Evolutionary conservation across 176 grass and related monocot genomes (phyloP), one percentile per base, ranked within the genome.

Genomic region (Saccharum spontaneum): DNA sequence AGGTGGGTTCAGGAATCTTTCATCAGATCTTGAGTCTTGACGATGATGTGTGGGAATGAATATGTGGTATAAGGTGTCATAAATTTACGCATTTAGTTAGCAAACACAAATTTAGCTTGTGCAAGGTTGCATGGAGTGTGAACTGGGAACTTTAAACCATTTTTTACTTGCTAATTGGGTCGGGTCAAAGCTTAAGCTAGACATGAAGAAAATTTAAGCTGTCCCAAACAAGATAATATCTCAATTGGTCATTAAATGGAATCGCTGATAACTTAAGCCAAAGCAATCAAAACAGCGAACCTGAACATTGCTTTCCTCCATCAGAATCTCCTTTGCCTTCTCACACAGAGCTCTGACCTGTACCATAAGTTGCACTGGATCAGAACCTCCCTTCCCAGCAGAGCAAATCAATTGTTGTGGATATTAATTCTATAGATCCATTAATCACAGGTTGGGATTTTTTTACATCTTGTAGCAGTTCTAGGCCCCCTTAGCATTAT

Each of bases 231-330:
- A 65, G 13, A 83, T 13, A 26, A 63, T 30, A 22, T 69, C 8
- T 65, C 40, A 45, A 14, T 36, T 54, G 22, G 13, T 34, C 17
- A 5, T 20, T 40, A 7, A 37, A 30, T 37, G n/a, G 10, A 17
- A 30, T 40, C 12, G 10, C 17, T 55, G 5, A 22, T 55, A 8
- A 20, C 48, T 34, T n/a, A 65, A 55, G 20, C n/a, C 52, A 57
- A 73, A 17, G 30, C 8, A 69, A 61, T 54, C 76, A 41, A 78
- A 84, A 28, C 40, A 16, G 16, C 5, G 10, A 90, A 97, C 96
- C 85, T 98, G 93, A 69, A 96, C 93, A 79, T 98, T 98, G 90
- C 91, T 95, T 86, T 98, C 93, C 85, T 98, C 89, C 97, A 96
- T 96, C 79, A 98, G 85, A 30, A 98, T 95, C 84, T 98, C 97